Conservation (phyloP, 192 early-diverging fungal genomes). For the Coemansia sp. region DNA sequence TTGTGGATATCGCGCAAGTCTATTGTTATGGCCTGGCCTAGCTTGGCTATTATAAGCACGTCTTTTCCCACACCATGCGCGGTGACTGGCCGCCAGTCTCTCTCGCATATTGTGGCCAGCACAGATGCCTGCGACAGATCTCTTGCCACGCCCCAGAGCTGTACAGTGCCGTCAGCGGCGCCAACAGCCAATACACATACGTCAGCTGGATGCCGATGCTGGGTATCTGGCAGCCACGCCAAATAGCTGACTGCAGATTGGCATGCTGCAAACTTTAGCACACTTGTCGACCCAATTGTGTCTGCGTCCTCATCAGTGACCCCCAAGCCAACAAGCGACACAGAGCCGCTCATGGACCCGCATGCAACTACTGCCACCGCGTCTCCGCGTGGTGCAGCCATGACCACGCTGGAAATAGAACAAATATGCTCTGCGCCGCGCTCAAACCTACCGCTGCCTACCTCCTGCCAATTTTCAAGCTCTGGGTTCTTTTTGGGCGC, state of each 20-base stretch:
- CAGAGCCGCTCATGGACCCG: slow-evolving; percentile 23
- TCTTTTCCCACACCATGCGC: slow-evolving; percentile 17
- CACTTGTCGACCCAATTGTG: slow-evolving; percentile 3
- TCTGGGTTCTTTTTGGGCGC: slow-evolving; percentile 24
- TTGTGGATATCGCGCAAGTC: slow-evolving; percentile 7
- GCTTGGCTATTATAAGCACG: slow-evolving; percentile 29
- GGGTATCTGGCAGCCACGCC: slow-evolving; percentile 23
- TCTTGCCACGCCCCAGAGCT: slow-evolving; percentile 22
- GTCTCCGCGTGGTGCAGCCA: not conserved
- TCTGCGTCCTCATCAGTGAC: not conserved
- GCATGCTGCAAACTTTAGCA: slow-evolving; percentile 1
- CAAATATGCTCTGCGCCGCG: slow-evolving; percentile 22
- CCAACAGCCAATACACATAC: slow-evolving; percentile 17
- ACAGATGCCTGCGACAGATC: slow-evolving; percentile 18
- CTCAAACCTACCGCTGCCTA: slow-evolving; percentile 30
- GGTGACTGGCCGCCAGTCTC: slow-evolving; percentile 44
- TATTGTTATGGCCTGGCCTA: slow-evolving; percentile 28
- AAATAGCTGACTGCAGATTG: slow-evolving; percentile 11
- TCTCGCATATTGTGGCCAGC: slow-evolving; percentile 2
- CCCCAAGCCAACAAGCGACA: slow-evolving; percentile 21
- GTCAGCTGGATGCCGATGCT: not conserved
- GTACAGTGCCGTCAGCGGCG: slow-evolving; percentile 26
- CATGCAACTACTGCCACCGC: slow-evolving; percentile 27
- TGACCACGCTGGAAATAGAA: slow-evolving; percentile 13
- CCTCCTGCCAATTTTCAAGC: slow-evolving; percentile 26